These are phyloP conservation scores for Sugiyamaella mastotermitis DNA, from an alignment of 805 yeast species.

Conservation along the genomic window DNA sequence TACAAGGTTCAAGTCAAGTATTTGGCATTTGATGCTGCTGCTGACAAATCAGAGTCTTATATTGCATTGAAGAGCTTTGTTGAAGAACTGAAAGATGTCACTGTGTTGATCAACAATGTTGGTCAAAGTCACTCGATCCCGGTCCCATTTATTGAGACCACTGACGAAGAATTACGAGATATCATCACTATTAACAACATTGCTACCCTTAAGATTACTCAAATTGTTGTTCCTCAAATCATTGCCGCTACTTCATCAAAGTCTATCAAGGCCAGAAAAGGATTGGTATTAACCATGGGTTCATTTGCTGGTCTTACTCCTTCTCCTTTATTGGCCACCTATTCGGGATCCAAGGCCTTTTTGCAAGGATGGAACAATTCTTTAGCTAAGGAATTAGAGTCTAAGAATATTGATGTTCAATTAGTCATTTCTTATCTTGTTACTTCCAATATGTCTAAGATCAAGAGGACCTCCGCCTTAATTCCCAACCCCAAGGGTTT, in stretches of 20 bases:
- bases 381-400: slow-evolving; percentile 73
- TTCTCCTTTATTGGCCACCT: slow-evolving; percentile 85
- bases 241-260: slow-evolving; percentile 40
- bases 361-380: slow-evolving; percentile 90
- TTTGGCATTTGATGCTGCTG: slow-evolving; percentile 73
- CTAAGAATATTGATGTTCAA: slow-evolving; percentile 75
- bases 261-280: slow-evolving; percentile 35
- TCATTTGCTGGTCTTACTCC: slow-evolving; percentile 94
- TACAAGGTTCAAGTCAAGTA: slow-evolving; percentile 58
- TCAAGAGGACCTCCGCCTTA: slow-evolving; percentile 63
- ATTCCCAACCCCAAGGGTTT: slow-evolving; percentile 81
- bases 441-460: slow-evolving; percentile 92
- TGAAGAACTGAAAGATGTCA: slow-evolving; percentile 40
- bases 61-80: slow-evolving; percentile 41
- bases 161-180: slow-evolving; percentile 62
- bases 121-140: slow-evolving; percentile 95
- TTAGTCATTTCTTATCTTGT: slow-evolving; percentile 82
- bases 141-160: slow-evolving; percentile 82
- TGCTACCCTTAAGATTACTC: slow-evolving; percentile 80
- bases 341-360: slow-evolving; percentile 94
- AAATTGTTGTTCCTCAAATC: slow-evolving; percentile 69
- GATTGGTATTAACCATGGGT: slow-evolving; percentile 89
- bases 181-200: slow-evolving; percentile 82
- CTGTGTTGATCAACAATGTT: slow-evolving; percentile 83
- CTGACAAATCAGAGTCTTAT: slow-evolving; percentile 56